Conservation (phyloP, 306 rosid species). For the Prosopis cineraria region DNA sequence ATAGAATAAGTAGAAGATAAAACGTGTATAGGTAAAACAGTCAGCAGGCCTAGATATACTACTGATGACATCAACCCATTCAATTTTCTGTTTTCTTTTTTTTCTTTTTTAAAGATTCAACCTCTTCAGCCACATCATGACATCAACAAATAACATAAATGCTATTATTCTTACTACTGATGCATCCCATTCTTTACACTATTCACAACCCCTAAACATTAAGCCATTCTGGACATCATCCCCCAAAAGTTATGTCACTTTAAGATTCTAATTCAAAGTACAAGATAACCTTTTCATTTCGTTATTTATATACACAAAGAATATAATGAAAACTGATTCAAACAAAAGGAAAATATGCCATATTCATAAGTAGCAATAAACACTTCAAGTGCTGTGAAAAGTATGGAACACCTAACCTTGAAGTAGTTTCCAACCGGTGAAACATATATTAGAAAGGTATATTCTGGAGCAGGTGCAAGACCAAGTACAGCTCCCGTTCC, state of each 20-base stretch:
- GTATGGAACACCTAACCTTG: slow-evolving; percentile 57
- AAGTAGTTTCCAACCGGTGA: slow-evolving; percentile 98
- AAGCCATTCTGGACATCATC: slow-evolving; percentile 1
- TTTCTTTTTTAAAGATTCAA: slow-evolving; percentile 22
- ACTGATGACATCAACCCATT: too few relatives aligned
- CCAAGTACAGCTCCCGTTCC: slow-evolving; percentile 97
- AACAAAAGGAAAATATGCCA: slow-evolving; percentile 13
- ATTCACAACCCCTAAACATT: background rate
- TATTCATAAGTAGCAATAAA: background rate
- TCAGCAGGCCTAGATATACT: background rate
- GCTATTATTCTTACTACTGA: background rate
- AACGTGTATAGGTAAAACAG: background rate
- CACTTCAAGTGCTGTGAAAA: background rate
- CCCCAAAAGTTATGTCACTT: slow-evolving; percentile 2
- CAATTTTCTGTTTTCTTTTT: too few relatives aligned
- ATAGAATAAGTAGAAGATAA: slow-evolving; percentile 19
- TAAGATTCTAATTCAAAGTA: slow-evolving; percentile 9
- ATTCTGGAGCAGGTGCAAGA: slow-evolving; percentile 96
- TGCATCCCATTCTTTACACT: slow-evolving; percentile 18
- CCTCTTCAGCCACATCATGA: slow-evolving; percentile 11
- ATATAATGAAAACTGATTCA: slow-evolving; percentile 11
- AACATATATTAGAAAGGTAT: slow-evolving; percentile 88
- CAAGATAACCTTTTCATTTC: background rate
- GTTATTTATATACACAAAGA: slow-evolving; percentile 2
- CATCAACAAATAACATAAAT: slow-evolving; percentile 5